Conservation (phyloP, 2,329 filamentous ascomycete species). For the Paraphoma sp. region DNA sequence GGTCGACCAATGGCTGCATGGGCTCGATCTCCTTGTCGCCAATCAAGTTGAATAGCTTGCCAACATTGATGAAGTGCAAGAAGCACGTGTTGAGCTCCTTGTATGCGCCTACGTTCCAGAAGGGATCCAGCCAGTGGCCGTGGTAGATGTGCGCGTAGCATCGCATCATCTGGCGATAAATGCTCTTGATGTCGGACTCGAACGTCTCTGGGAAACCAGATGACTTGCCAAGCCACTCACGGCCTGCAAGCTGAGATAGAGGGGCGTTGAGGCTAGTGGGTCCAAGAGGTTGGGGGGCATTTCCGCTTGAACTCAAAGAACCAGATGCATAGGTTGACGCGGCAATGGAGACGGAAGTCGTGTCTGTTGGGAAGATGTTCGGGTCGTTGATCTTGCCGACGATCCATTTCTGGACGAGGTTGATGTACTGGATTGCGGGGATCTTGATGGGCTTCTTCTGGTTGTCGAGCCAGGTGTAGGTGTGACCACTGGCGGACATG, state of each 20-base stretch:
- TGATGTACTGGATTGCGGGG: slow-evolving; percentile 91
- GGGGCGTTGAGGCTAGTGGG: slow-evolving; percentile 59
- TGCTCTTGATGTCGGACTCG: slow-evolving; percentile 77
- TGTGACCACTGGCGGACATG: slow-evolving; percentile 93
- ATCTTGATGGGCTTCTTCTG: slow-evolving; percentile 88
- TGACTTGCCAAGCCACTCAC: slow-evolving; percentile 86
- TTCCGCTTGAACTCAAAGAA: slow-evolving; percentile 54
- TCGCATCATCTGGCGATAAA: slow-evolving; percentile 63
- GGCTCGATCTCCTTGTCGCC: slow-evolving; percentile 91
- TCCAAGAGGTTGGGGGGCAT: slow-evolving; percentile 53
- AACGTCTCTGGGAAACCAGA: slow-evolving; percentile 69
- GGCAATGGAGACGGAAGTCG: slow-evolving; percentile 71
- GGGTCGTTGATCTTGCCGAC: slow-evolving; percentile 92
- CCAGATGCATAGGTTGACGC: slow-evolving; percentile 64
- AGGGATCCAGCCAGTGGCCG: slow-evolving; percentile 58
- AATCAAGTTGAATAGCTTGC: slow-evolving; percentile 79
- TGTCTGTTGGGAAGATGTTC: slow-evolving; percentile 87
- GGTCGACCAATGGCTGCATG: slow-evolving; percentile 91
- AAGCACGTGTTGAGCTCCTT: slow-evolving; percentile 62
- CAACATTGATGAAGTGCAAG: slow-evolving; percentile 64
- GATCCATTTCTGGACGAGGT: slow-evolving; percentile 96
- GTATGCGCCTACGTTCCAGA: slow-evolving; percentile 57
- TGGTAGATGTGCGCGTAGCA: slow-evolving; percentile 62
- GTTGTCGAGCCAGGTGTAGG: slow-evolving; percentile 94
- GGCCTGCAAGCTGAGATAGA: slow-evolving; percentile 69